Percentiles rank a stretch among this genome's conserved stretches.
phyloP scores from a whole-genome alignment of 2,329 filamentous ascomycete species.

The Colletotrichum musicola region DNA sequence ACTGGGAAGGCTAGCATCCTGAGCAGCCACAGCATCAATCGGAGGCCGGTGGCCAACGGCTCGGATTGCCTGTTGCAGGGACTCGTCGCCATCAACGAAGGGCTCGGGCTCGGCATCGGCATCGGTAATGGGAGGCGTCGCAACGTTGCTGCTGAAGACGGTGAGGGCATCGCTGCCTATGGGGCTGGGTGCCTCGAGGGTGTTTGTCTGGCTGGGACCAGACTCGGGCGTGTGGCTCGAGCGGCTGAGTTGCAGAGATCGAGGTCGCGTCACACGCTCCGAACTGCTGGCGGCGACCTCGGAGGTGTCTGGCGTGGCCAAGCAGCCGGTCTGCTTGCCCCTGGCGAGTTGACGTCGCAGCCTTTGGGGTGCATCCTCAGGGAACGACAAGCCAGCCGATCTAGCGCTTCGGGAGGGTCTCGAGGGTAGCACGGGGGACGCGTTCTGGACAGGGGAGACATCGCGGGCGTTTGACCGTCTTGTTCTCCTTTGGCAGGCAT shows the following conservation, averaged over 20 bases:
- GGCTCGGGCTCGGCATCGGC: conserved; percentile 77
- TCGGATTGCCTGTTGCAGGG: conserved; percentile 60
- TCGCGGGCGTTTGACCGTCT: conserved; percentile 49
- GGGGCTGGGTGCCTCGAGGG: conserved; percentile 56
- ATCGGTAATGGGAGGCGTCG: conserved; percentile 82
- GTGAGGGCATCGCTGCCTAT: conserved; percentile 68
- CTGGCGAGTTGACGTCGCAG: conserved; percentile 54
- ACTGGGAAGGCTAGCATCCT: conserved; percentile 94
- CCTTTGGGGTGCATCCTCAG: conserved; percentile 52
- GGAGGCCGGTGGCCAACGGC: conserved; percentile 63
- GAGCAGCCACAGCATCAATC: conserved; percentile 78
- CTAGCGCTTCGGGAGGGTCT: conserved; percentile 25
- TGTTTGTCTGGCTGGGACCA: conserved; percentile 51
- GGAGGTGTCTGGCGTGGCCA: conserved; percentile 71
- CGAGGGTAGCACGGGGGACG: conserved; percentile 46
- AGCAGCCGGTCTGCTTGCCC: conserved; percentile 49
- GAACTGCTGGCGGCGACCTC: conserved; percentile 51
- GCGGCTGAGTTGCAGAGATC: conserved; percentile 57
- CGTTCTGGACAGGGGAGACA: conserved; percentile 49
- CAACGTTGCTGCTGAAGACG: conserved; percentile 73
- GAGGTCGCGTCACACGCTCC: conserved; percentile 54
- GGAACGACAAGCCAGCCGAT: conserved; percentile 39
- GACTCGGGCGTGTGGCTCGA: conserved; percentile 60
- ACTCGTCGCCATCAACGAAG: conserved; percentile 64
- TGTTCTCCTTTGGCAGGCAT: conserved; percentile 47